Evolutionary conservation across 805 yeast species (phyloP).

Genomic region (Metschnikowia kofuensis): DNA sequence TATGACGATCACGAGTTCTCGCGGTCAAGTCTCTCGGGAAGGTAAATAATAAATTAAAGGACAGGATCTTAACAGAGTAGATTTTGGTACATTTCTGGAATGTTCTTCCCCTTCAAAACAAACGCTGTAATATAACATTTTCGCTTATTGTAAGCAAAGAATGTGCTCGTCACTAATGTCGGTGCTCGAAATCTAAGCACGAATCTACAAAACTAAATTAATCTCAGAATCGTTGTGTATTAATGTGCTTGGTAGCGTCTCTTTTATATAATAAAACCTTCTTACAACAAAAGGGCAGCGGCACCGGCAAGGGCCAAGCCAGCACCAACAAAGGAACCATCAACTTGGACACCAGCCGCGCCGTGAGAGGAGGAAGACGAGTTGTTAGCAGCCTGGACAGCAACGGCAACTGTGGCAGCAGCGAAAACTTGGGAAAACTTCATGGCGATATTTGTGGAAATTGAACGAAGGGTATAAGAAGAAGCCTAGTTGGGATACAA

Average conservation of each 20-base stretch:
- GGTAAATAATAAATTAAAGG: too few species aligned
- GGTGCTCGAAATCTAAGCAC: too few species aligned
- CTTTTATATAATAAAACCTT: not conserved
- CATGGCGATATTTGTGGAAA: constrained; percentile 10
- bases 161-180: too few species aligned
- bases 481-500: not conserved
- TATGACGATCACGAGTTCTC: too few species aligned
- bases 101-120: too few species aligned
- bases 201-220: not conserved
- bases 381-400: constrained; percentile 23
- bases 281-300: constrained; percentile 19
- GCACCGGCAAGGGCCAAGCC: constrained; percentile 21
- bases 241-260: too few species aligned
- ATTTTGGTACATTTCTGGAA: too few species aligned
- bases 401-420: constrained; percentile 19
- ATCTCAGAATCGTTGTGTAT: too few species aligned
- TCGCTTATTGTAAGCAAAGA: too few species aligned
- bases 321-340: constrained; percentile 17
- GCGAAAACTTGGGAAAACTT: constrained; percentile 20
- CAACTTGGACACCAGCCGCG: constrained; percentile 12
- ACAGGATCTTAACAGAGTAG: too few species aligned
- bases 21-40: too few species aligned
- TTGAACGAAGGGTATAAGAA: not conserved
- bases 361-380: constrained; percentile 15
- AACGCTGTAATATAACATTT: too few species aligned